A percentile compares a stretch with the other conserved stretches of the same genome.
These are phyloP conservation scores for Colletotrichum acutatum DNA, from an alignment of 2,329 filamentous ascomycete species.

Conservation along the genomic window DNA sequence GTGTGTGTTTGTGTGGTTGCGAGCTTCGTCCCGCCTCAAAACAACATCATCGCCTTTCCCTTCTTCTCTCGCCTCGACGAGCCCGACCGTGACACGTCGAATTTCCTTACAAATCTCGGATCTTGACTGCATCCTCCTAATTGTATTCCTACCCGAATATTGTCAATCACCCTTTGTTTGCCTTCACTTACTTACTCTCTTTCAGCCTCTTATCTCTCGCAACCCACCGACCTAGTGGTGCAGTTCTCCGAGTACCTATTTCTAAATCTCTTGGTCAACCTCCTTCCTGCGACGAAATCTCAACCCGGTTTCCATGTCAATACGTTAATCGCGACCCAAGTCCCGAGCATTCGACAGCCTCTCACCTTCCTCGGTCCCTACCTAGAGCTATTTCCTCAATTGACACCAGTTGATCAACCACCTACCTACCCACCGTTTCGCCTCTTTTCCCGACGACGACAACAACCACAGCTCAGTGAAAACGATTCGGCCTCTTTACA, in stretches of 20 bases:
- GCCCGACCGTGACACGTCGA: conserved; percentile 17
- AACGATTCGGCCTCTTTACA: background rate
- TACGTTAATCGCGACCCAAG: conserved; percentile 9
- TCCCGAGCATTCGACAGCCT: conserved; percentile 3
- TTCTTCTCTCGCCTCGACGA: conserved; percentile 25
- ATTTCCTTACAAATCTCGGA: conserved; percentile 10
- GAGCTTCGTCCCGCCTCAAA: conserved; percentile 14
- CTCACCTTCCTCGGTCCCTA: conserved; percentile 17
- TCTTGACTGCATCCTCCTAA: conserved; percentile 26
- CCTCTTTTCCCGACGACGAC: background rate
- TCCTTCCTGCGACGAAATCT: conserved; percentile 18
- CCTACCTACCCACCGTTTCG: conserved; percentile 36
- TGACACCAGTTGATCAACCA: conserved; percentile 36
- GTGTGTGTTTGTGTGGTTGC: conserved; percentile 27
- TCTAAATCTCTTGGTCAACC: background rate
- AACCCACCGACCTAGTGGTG: background rate
- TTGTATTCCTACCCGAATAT: conserved; percentile 27
- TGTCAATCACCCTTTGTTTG: background rate
- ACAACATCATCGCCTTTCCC: conserved; percentile 10
- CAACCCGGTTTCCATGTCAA: background rate
- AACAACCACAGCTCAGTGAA: conserved; percentile 11
- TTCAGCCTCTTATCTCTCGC: conserved; percentile 18
- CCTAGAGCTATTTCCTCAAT: conserved; percentile 33
- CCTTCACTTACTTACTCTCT: conserved; percentile 25
- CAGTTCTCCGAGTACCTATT: conserved; percentile 7